These are phyloP conservation scores for Heliosperma pusillum DNA, from an alignment of 148 eudicot genomes.

Conservation along the genomic window DNA sequence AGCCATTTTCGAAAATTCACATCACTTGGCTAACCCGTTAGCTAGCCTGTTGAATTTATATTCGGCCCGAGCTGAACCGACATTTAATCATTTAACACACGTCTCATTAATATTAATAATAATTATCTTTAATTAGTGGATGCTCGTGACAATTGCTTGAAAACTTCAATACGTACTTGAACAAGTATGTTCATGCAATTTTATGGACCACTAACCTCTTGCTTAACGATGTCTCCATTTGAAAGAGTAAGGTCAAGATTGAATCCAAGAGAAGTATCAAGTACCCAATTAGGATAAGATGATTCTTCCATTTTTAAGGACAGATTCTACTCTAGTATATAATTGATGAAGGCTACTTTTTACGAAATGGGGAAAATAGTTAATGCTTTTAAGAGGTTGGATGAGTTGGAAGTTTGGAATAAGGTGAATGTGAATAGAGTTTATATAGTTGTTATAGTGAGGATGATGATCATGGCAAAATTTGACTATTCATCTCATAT, in stretches of 20 bases:
- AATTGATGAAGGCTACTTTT: no score
- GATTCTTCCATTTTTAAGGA: conserved; percentile 15
- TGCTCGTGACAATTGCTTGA: no score
- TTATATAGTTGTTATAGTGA: background rate
- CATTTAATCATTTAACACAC: no score
- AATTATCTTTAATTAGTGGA: no score
- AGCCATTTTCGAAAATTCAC: no score
- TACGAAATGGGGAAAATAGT: background rate
- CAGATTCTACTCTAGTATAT: no score
- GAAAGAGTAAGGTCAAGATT: conserved; percentile 31
- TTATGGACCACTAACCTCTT: conserved; percentile 20
- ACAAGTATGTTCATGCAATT: background rate
- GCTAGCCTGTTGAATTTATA: no score
- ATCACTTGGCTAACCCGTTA: no score
- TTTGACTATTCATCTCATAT: conserved; percentile 4
- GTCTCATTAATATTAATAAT: no score
- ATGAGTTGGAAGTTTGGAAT: background rate
- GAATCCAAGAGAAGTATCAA: conserved; percentile 28
- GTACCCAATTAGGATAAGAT: conserved; percentile 22
- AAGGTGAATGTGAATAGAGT: background rate
- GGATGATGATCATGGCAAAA: background rate
- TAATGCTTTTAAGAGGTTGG: background rate
- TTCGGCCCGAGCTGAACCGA: no score
- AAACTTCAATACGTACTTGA: no score
- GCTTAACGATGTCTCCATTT: background rate